Conservation (phyloP, 768 basidiomycete species). For the Mycena amicta region DNA sequence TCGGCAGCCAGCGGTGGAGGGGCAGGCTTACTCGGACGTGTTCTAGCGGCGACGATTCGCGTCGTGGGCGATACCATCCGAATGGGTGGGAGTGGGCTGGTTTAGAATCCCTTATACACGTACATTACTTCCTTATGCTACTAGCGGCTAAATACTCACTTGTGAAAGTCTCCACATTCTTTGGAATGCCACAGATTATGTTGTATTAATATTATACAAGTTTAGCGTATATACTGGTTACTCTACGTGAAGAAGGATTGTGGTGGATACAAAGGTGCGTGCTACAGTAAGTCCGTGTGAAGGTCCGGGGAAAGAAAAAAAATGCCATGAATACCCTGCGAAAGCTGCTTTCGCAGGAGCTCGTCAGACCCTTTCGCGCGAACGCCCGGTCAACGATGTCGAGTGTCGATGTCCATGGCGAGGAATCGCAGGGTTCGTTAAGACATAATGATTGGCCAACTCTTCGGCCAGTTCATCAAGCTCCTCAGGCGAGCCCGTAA, state of each 20-base stretch:
- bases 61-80: conserved; percentile 66
- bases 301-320: not conserved
- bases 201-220: not conserved
- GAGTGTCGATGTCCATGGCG: conserved; percentile 1
- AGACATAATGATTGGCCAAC: conserved; percentile 9
- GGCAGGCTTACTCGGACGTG: conserved; percentile 35
- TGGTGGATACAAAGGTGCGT: not conserved
- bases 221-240: no score
- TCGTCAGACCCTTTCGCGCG: no score
- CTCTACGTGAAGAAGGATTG: not conserved
- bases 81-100: conserved; percentile 79
- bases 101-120: conserved; percentile 36
- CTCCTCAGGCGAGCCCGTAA: conserved; percentile 3
- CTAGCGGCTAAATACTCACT: not conserved
- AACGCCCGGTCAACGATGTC: conserved; percentile 4
- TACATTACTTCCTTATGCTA: conserved; percentile 2
- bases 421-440: not conserved
- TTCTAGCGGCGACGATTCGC: conserved; percentile 55
- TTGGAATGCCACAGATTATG: not conserved
- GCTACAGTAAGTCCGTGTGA: not conserved
- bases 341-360: no score
- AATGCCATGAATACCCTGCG: not conserved
- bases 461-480: conserved; percentile 1
- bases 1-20: conserved; percentile 41
- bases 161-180: not conserved